Conservation (phyloP, 2,329 filamentous ascomycete species). For the Fusarium papillatum region DNA sequence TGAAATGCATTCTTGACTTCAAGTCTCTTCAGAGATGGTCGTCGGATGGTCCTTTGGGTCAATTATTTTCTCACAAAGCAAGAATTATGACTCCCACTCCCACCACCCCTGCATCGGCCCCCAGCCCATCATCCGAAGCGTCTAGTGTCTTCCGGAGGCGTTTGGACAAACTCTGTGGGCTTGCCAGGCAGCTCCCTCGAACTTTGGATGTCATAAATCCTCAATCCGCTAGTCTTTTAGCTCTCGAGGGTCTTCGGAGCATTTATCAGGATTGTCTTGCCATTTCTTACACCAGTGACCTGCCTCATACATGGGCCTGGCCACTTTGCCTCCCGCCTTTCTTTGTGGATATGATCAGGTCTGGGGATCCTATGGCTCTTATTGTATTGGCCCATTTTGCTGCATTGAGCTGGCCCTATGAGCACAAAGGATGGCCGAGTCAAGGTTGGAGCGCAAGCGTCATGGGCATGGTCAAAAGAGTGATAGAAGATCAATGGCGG, state of each 20-base stretch:
- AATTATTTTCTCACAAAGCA: background rate
- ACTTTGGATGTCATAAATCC: background rate
- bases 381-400: background rate
- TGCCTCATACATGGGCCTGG: background rate
- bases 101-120: background rate
- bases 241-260: background rate
- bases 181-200: background rate
- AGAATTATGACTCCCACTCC: background rate
- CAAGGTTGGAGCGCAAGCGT: background rate
- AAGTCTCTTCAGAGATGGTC: background rate
- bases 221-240: background rate
- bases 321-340: background rate
- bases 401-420: background rate
- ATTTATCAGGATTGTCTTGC: background rate
- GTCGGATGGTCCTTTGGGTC: background rate
- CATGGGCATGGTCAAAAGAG: background rate
- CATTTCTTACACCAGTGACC: background rate
- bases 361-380: background rate
- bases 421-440: background rate
- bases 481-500: background rate
- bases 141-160: background rate
- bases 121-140: background rate
- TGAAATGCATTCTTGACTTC: background rate
- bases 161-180: background rate
- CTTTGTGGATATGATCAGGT: background rate